Evolutionary conservation across 2,329 filamentous ascomycete genomes (phyloP).

Genomic region (Beauveria scarabaeidicola): DNA sequence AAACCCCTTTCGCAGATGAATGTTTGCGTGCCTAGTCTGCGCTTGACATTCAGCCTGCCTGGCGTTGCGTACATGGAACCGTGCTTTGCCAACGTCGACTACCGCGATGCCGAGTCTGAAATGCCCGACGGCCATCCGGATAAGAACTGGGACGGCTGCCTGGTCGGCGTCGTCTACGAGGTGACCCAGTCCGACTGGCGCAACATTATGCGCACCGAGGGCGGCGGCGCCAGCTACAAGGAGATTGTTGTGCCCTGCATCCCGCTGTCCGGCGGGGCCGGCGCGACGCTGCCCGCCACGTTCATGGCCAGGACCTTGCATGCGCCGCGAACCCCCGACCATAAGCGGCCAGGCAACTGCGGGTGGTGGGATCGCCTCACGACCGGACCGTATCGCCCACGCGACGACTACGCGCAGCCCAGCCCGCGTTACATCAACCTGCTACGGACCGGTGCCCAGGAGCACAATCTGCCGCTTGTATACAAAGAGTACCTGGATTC

Average conservation of each 20-base stretch:
- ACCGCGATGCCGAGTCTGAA: constrained; percentile 31
- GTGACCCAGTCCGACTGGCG: constrained; percentile 76
- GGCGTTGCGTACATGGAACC: constrained; percentile 83
- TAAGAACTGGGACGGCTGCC: constrained; percentile 61
- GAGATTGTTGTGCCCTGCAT: constrained; percentile 76
- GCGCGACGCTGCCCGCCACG: constrained; percentile 42
- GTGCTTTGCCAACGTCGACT: constrained; percentile 78
- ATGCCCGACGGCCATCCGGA: neutral
- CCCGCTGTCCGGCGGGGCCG: constrained; percentile 41
- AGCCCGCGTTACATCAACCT: constrained; percentile 77
- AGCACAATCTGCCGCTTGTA: constrained; percentile 69
- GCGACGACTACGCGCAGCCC: constrained; percentile 68
- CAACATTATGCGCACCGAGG: constrained; percentile 83
- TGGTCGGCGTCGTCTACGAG: constrained; percentile 93
- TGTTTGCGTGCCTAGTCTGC: constrained; percentile 70
- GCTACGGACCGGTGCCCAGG: constrained; percentile 66
- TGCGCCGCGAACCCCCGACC: constrained; percentile 46
- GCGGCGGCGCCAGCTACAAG: constrained; percentile 74
- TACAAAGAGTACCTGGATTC: constrained; percentile 67
- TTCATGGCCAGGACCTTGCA: constrained; percentile 85
- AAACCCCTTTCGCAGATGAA: constrained; percentile 72
- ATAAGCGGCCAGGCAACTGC: constrained; percentile 23
- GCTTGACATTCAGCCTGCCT: constrained; percentile 75
- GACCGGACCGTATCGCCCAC: constrained; percentile 43
- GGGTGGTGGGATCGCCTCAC: constrained; percentile 41